phyloP scores from a whole-genome alignment of 305 asterid genomes.

The Coffea humblotiana region DNA sequence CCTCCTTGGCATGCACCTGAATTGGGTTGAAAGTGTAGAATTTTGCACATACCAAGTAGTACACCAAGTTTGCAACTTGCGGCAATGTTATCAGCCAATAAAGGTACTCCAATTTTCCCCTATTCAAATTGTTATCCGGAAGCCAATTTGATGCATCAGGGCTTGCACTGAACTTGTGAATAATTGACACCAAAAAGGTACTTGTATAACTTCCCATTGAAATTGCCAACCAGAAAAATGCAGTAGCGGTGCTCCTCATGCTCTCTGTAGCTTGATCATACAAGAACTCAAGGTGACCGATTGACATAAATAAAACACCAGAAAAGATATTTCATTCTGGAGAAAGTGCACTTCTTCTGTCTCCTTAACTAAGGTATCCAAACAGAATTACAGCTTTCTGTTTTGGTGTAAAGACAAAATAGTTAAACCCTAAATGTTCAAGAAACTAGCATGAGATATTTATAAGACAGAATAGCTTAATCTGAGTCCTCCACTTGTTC shows the following conservation, averaged over 20 bases:
- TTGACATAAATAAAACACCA: slow-evolving; percentile 74
- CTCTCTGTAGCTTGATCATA: slow-evolving; percentile 96
- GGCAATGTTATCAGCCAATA: too few relatives aligned
- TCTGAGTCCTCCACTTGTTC: too few relatives aligned
- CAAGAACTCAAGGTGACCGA: slow-evolving; percentile 89
- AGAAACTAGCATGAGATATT: too few relatives aligned
- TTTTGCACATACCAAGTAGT: slow-evolving; percentile 69
- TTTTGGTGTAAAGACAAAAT: too few relatives aligned
- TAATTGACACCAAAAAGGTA: slow-evolving; percentile 62
- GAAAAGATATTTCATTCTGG: too few relatives aligned
- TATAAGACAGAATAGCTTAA: too few relatives aligned
- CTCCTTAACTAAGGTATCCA: too few relatives aligned
- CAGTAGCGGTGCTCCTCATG: slow-evolving; percentile 81
- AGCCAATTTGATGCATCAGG: slow-evolving; percentile 74
- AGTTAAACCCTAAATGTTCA: too few relatives aligned
- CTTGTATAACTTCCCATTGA: slow-evolving; percentile 79
- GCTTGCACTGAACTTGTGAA: slow-evolving; percentile 58
- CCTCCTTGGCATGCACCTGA: slow-evolving; percentile 29
- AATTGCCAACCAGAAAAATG: slow-evolving; percentile 74
- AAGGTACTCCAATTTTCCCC: slow-evolving; percentile 14
- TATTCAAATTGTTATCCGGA: slow-evolving; percentile 50
- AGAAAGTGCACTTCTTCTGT: too few relatives aligned
- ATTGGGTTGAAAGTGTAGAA: slow-evolving; percentile 76
- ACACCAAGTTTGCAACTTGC: slow-evolving; percentile 44
- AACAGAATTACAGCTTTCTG: too few relatives aligned